A percentile compares a stretch with the other conserved stretches of the same genome.
These are phyloP conservation scores for Polyplosphaeria fusca DNA, from an alignment of 495 filamentous ascomycete genomes.

Conservation along the genomic window DNA sequence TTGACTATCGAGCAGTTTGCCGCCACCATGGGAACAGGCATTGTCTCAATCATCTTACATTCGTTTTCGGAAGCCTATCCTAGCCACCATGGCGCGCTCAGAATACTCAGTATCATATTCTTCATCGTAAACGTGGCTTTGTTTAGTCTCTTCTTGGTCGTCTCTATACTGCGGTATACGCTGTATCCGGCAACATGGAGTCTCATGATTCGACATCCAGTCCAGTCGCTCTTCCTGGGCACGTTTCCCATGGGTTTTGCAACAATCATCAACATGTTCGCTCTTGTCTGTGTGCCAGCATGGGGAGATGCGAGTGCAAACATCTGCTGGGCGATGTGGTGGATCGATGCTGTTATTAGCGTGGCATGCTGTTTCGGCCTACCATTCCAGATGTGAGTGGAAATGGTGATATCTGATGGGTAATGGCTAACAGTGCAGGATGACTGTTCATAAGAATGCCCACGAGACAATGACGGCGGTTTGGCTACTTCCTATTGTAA, in stretches of 20 bases:
- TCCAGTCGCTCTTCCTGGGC: slow-evolving; percentile 60
- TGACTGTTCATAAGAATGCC: slow-evolving; percentile 38
- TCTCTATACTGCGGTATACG: slow-evolving; percentile 54
- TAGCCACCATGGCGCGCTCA: slow-evolving; percentile 51
- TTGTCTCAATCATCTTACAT: slow-evolving; percentile 59
- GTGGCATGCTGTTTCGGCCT: slow-evolving; percentile 50
- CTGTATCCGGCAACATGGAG: slow-evolving; percentile 57
- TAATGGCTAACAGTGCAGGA: too few relatives aligned
- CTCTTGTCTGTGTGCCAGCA: slow-evolving; percentile 52
- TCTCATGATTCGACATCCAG: slow-evolving; percentile 56
- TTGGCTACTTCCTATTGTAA: slow-evolving; percentile 61
- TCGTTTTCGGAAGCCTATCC: slow-evolving; percentile 44
- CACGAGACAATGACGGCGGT: slow-evolving; percentile 55
- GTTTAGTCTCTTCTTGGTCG: slow-evolving; percentile 46
- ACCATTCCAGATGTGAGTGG: slow-evolving; percentile 56
- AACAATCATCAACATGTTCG: slow-evolving; percentile 59
- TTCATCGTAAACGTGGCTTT: slow-evolving; percentile 56
- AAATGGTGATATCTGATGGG: too few relatives aligned
- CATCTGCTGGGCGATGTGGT: slow-evolving; percentile 55
- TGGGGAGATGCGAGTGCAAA: slow-evolving; percentile 47
- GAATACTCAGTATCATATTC: slow-evolving; percentile 52
- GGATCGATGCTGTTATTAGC: slow-evolving; percentile 53
- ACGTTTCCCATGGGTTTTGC: slow-evolving; percentile 63
- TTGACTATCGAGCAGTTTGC: slow-evolving; percentile 39
- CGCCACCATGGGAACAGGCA: slow-evolving; percentile 65